phyloP scores from a whole-genome alignment of 2,329 filamentous ascomycete species.

The Penicillium capsulatum region DNA sequence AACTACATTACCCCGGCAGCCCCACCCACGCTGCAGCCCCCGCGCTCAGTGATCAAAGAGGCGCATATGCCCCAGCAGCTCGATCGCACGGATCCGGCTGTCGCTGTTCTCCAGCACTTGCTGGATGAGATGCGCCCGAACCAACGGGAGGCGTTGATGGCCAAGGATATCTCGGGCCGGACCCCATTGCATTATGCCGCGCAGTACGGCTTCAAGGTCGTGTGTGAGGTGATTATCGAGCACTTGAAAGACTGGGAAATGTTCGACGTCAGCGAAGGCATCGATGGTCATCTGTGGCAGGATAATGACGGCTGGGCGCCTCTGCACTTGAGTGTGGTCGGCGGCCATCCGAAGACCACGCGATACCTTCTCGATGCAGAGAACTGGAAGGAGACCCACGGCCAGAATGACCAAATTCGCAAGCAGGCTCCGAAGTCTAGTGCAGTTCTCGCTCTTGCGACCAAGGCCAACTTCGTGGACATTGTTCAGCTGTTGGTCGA shows the following conservation, averaged over 20 bases:
- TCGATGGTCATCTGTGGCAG: slow-evolving; percentile 85
- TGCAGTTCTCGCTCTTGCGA: slow-evolving; percentile 80
- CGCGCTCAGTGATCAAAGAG: slow-evolving; percentile 63
- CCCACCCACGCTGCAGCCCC: slow-evolving; percentile 59
- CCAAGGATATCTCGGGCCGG: slow-evolving; percentile 73
- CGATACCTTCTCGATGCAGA: slow-evolving; percentile 75
- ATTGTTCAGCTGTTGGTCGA: slow-evolving; percentile 87
- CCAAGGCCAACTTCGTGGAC: slow-evolving; percentile 76
- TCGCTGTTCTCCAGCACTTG: slow-evolving; percentile 60
- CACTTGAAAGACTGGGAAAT: slow-evolving; percentile 86
- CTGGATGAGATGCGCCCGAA: slow-evolving; percentile 64
- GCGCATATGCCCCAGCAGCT: slow-evolving; percentile 57
- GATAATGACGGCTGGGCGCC: slow-evolving; percentile 88
- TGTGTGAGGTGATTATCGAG: slow-evolving; percentile 81
- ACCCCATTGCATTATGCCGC: slow-evolving; percentile 89
- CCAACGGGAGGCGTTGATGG: slow-evolving; percentile 65
- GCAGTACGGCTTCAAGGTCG: slow-evolving; percentile 88
- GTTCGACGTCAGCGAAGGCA: slow-evolving; percentile 77
- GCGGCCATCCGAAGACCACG: slow-evolving; percentile 83
- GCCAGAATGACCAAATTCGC: slow-evolving; percentile 60
- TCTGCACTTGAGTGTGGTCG: slow-evolving; percentile 85
- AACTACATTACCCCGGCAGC: slow-evolving; percentile 78
- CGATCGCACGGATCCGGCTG: slow-evolving; percentile 67
- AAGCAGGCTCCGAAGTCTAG: slow-evolving; percentile 76
- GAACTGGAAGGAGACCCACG: slow-evolving; percentile 46